Percentiles rank a stretch among this genome's conserved stretches.
phyloP scores from a whole-genome alignment of 2,329 filamentous ascomycete species.

The Pseudocercospora pini-densiflorae region DNA sequence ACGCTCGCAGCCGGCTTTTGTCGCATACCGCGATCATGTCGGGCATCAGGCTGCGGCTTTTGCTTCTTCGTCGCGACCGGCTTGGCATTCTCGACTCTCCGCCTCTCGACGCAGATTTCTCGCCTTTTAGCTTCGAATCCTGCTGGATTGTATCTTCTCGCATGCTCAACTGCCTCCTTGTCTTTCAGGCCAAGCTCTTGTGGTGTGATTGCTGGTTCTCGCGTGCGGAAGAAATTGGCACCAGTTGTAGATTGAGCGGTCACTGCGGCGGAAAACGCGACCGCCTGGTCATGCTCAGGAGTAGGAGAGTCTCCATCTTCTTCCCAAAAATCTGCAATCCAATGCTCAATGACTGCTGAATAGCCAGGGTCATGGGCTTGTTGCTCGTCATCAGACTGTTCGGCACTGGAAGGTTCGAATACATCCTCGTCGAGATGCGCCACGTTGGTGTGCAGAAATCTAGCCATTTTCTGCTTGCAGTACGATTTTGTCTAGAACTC shows the following conservation, averaged over 20 bases:
- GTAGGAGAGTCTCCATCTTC: not conserved
- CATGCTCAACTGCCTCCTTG: not conserved
- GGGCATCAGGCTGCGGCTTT: not conserved
- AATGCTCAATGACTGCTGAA: not conserved
- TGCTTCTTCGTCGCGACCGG: not conserved
- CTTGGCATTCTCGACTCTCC: not conserved
- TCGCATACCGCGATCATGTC: too few species aligned
- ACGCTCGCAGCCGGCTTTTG: too few species aligned
- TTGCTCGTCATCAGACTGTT: not conserved
- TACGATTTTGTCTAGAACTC: not conserved
- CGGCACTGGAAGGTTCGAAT: not conserved
- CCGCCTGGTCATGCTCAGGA: not conserved
- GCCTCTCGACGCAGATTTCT: not conserved
- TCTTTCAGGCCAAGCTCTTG: not conserved
- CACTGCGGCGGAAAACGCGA: not conserved
- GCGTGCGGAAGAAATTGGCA: not conserved
- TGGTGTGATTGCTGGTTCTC: not conserved
- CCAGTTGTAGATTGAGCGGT: not conserved
- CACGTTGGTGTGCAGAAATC: not conserved
- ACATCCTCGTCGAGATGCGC: not conserved
- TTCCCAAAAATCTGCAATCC: not conserved
- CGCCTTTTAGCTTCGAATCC: not conserved
- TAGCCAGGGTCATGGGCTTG: not conserved
- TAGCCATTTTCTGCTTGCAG: not conserved
- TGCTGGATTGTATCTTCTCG: not conserved